Conservation (phyloP, 1,139 yeast genomes). For the Lodderomyces jiufengensis region DNA sequence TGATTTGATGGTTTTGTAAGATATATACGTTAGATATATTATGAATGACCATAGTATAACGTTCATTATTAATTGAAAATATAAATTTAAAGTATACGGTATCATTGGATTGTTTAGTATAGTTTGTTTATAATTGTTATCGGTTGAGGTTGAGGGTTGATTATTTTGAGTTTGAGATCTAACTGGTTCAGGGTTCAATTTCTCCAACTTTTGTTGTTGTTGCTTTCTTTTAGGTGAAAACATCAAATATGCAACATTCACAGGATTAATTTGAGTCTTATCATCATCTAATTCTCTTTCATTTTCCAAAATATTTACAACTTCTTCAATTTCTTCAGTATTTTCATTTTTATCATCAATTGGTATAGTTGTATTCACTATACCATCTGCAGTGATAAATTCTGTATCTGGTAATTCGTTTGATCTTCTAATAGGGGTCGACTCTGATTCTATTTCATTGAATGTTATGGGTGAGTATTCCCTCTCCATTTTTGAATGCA, state of each 20-base stretch:
- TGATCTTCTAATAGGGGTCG: slow-evolving; percentile 9
- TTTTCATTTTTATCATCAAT: slow-evolving; percentile 1
- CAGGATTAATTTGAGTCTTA: slow-evolving; percentile 26
- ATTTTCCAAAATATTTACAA: slow-evolving; percentile 15
- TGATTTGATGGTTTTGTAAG: slow-evolving; percentile 57
- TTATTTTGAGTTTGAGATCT: neutral
- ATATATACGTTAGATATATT: slow-evolving; percentile 50
- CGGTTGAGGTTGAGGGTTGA: slow-evolving; percentile 1
- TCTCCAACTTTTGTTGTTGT: slow-evolving; percentile 11
- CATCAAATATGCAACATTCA: slow-evolving; percentile 40
- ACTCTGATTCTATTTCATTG: slow-evolving; percentile 9
- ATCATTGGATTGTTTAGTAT: slow-evolving; percentile 14
- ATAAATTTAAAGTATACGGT: slow-evolving; percentile 67
- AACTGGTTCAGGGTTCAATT: slow-evolving; percentile 2
- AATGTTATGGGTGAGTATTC: slow-evolving; percentile 9
- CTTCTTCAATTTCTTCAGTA: slow-evolving; percentile 11
- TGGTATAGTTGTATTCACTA: slow-evolving; percentile 2
- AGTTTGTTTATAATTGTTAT: slow-evolving; percentile 1
- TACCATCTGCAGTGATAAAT: slow-evolving; percentile 4
- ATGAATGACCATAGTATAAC: slow-evolving; percentile 53
- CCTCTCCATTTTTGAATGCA: neutral
- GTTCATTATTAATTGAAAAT: slow-evolving; percentile 70
- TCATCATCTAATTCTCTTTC: neutral
- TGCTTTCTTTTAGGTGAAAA: slow-evolving; percentile 33
- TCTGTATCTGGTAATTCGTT: slow-evolving; percentile 4